phyloP scores from a whole-genome alignment of 257 asterid genomes.

The Capsicum rhomboideum region DNA sequence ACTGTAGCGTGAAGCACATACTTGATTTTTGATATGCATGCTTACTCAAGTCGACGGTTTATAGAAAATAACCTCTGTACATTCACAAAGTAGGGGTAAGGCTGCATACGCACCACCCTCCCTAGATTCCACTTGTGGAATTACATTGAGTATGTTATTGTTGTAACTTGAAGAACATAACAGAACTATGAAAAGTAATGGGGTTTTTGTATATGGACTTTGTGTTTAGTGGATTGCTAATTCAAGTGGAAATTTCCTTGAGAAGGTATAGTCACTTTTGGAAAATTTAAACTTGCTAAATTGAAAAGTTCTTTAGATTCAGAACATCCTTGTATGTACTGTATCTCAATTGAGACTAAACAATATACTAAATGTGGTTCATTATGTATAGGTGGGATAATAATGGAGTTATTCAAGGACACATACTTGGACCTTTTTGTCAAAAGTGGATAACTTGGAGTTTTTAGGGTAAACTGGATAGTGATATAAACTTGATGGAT shows the following conservation, averaged over 20 bases:
- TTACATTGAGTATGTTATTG: too few relatives aligned
- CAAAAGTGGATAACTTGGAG: background rate
- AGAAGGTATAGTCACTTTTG: background rate
- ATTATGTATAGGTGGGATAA: background rate
- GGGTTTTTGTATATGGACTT: background rate
- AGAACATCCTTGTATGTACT: background rate
- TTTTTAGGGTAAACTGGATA: background rate
- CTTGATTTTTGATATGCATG: too few relatives aligned
- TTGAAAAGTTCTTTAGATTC: background rate
- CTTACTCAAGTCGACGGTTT: too few relatives aligned
- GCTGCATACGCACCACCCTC: too few relatives aligned
- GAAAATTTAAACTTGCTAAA: background rate
- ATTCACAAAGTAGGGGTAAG: too few relatives aligned
- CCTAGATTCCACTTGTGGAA: too few relatives aligned
- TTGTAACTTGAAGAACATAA: background rate
- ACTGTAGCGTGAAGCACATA: background rate
- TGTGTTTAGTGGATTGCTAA: background rate
- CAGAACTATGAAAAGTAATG: background rate
- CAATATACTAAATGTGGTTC: background rate
- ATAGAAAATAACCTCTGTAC: too few relatives aligned
- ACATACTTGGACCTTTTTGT: background rate
- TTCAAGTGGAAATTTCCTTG: background rate
- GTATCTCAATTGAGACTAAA: background rate
- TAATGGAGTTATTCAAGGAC: background rate
- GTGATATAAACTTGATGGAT: background rate